A percentile compares a stretch with the other conserved stretches of the same genome.
phyloP scores from a whole-genome alignment of 257 asterid genomes.

The Lycium barbarum region DNA sequence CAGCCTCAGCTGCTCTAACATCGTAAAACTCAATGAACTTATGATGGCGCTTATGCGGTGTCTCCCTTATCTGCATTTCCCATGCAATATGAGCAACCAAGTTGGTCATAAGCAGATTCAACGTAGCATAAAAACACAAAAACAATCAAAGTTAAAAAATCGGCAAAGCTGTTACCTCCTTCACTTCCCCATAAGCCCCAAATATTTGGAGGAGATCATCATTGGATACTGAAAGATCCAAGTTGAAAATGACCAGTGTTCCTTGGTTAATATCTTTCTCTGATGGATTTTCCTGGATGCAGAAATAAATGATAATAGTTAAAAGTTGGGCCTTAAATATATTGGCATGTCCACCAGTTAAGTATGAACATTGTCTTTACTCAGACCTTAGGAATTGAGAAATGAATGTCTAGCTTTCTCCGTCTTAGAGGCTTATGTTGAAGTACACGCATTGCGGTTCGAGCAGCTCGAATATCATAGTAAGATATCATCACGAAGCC shows the following conservation, averaged over 20 bases:
- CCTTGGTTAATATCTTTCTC: conserved; percentile 98
- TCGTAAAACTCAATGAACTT: conserved; percentile 96
- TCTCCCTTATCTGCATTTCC: conserved; percentile 81
- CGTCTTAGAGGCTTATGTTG: conserved; percentile 92
- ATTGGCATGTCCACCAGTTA: not conserved
- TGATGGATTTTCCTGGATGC: conserved; percentile 87
- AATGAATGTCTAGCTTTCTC: conserved; percentile 95
- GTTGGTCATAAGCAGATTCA: not conserved
- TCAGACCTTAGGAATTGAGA: conserved; percentile 92
- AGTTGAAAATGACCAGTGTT: conserved; percentile 91
- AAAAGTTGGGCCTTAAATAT: conserved; percentile 13
- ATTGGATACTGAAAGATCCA: conserved; percentile 91
- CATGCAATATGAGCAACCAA: conserved; percentile 21
- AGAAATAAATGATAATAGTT: conserved; percentile 28
- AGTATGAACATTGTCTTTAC: not conserved
- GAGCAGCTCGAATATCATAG: conserved; percentile 98
- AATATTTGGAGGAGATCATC: conserved; percentile 95
- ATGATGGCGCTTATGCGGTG: conserved; percentile 93
- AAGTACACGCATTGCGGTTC: conserved; percentile 84
- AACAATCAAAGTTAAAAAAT: not conserved
- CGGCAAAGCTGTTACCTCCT: conserved; percentile 67
- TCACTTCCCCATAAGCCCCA: conserved; percentile 96
- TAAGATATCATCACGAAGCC: conserved; percentile 99
- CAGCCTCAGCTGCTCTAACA: conserved; percentile 96
- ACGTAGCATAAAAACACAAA: conserved; percentile 16